phyloP scores from a whole-genome alignment of 306 rosid species.

The Dalbergia cochinchinensis region DNA sequence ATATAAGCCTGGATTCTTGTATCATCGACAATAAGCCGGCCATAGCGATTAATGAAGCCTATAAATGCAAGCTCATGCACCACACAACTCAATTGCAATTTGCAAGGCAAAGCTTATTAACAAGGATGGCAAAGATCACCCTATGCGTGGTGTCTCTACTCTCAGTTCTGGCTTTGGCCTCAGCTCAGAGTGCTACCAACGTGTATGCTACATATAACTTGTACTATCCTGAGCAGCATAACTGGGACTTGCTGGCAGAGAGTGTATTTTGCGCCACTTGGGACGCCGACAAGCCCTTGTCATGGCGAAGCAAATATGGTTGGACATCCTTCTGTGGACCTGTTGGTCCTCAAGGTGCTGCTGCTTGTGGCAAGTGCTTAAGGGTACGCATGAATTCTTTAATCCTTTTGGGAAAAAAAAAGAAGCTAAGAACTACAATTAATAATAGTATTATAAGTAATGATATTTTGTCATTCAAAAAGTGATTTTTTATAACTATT shows the following conservation, averaged over 20 bases:
- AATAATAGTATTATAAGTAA: no score
- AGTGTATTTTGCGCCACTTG: constrained; percentile 78
- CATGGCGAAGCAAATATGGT: constrained; percentile 78
- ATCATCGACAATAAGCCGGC: neutral
- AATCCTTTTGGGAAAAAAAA: neutral
- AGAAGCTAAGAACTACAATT: no score
- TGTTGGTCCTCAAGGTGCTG: constrained; percentile 61
- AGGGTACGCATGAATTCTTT: constrained; percentile 47
- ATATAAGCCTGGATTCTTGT: no score
- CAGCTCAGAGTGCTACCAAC: constrained; percentile 60
- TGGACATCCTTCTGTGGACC: constrained; percentile 91
- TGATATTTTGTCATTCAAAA: no score
- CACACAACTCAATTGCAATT: constrained; percentile 12
- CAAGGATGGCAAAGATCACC: constrained; percentile 45
- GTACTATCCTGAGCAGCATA: constrained; percentile 66
- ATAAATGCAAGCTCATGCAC: neutral
- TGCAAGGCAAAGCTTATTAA: neutral
- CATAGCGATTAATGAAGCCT: neutral
- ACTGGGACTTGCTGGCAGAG: constrained; percentile 62
- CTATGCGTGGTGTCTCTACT: constrained; percentile 3
- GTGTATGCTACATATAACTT: constrained; percentile 65
- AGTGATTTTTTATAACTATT: no score
- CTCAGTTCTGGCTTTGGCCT: constrained; percentile 44
- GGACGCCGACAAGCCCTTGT: constrained; percentile 70
- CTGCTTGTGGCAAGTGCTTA: constrained; percentile 72